Conservation (phyloP, 192 early-diverging fungal species). For the Rhizophagus sp. region DNA sequence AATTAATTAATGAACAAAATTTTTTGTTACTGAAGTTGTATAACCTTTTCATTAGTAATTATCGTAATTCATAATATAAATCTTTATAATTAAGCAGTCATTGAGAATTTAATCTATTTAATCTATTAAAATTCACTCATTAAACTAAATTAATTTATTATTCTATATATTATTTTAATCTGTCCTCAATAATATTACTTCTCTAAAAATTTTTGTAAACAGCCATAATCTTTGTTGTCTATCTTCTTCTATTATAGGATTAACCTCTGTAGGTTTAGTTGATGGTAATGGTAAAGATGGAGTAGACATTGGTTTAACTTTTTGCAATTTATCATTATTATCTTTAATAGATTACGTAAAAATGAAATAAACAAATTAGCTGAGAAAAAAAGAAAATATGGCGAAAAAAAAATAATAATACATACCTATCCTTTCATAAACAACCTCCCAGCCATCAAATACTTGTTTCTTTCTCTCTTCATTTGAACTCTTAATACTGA, state of each 20-base stretch:
- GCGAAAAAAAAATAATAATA: neutral
- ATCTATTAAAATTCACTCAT: too few relatives aligned
- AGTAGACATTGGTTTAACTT: neutral
- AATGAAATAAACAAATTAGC: neutral
- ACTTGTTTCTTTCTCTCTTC: neutral
- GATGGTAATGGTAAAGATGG: neutral
- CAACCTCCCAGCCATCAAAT: constrained; percentile 15
- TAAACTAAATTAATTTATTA: too few relatives aligned
- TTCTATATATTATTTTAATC: neutral
- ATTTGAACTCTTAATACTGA: neutral
- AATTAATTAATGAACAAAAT: too few relatives aligned
- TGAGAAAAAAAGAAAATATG: neutral
- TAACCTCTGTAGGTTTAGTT: neutral
- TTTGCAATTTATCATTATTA: neutral
- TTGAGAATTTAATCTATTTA: too few relatives aligned
- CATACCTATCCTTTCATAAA: constrained; percentile 17
- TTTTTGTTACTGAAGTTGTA: too few relatives aligned
- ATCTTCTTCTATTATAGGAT: constrained; percentile 15
- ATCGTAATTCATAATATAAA: too few relatives aligned
- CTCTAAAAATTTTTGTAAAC: constrained; percentile 21
- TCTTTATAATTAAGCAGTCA: too few relatives aligned
- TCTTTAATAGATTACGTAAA: neutral
- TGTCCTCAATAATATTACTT: constrained; percentile 1
- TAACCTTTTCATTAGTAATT: too few relatives aligned
- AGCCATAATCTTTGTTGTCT: constrained; percentile 14